phyloP scores from a whole-genome alignment of 2,329 filamentous ascomycete genomes.

The Aspergillus versicolor region DNA sequence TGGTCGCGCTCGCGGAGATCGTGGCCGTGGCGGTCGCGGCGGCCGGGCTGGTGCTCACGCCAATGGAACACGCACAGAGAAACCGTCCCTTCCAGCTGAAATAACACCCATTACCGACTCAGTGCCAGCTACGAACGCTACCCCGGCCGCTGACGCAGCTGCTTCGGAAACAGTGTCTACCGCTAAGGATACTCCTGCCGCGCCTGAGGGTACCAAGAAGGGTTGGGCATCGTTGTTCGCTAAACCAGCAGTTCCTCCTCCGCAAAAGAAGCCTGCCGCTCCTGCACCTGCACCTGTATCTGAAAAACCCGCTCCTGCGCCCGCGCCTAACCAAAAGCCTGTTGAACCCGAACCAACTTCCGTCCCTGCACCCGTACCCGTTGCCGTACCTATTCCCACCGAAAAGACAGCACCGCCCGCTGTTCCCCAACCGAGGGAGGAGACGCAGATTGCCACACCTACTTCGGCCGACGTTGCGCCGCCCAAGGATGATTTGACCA shows the following conservation, averaged over 20 bases:
- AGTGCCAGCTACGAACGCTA: constrained; percentile 25
- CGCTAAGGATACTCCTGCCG: constrained; percentile 23
- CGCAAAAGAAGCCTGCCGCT: constrained; percentile 50
- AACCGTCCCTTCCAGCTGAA: constrained; percentile 21
- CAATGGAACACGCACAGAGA: constrained; percentile 44
- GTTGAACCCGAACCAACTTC: constrained; percentile 22
- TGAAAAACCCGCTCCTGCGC: constrained; percentile 20
- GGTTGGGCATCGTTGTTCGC: constrained; percentile 75
- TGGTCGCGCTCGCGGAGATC: constrained; percentile 49
- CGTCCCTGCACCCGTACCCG: constrained; percentile 39
- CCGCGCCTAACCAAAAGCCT: constrained; percentile 11
- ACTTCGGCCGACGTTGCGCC: constrained; percentile 56
- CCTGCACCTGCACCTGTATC: constrained; percentile 27
- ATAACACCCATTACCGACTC: constrained; percentile 23
- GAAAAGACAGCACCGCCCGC: constrained; percentile 36
- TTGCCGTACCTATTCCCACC: constrained; percentile 30
- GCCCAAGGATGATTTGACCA: constrained; percentile 79
- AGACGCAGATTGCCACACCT: constrained; percentile 38
- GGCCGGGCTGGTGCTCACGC: constrained; percentile 43
- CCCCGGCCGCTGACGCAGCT: constrained; percentile 21
- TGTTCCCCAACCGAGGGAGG: constrained; percentile 34
- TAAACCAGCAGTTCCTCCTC: constrained; percentile 57
- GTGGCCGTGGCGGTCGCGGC: constrained; percentile 48
- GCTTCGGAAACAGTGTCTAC: constrained; percentile 19
- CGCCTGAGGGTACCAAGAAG: constrained; percentile 44